phyloP scores from a whole-genome alignment of 2,329 filamentous ascomycete species.

The Venturia asperata region DNA sequence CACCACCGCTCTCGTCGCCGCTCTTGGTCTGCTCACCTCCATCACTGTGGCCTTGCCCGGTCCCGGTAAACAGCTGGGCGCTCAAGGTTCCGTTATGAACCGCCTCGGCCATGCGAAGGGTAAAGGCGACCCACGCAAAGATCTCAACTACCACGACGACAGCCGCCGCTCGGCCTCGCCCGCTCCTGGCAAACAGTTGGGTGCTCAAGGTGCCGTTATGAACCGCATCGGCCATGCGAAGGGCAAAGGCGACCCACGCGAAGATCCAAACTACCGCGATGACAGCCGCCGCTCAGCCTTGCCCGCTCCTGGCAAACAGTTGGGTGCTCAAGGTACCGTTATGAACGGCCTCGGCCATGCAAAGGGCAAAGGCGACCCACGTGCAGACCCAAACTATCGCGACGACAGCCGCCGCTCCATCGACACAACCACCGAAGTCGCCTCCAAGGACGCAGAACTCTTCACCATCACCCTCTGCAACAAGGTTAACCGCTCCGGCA shows the following conservation, averaged over 20 bases:
- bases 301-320: background rate
- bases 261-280: too few species aligned
- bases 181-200: background rate
- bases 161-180: too few species aligned
- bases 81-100: background rate
- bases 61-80: background rate
- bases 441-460: background rate
- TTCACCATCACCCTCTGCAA: background rate
- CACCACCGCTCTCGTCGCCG: background rate
- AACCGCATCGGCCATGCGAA: background rate
- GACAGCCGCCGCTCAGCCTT: too few species aligned
- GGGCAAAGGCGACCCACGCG: background rate
- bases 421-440: background rate
- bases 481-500: background rate
- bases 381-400: background rate
- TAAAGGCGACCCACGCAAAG: too few species aligned
- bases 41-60: background rate
- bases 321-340: background rate
- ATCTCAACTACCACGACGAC: too few species aligned
- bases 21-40: background rate
- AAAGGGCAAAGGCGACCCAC: background rate
- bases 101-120: too few species aligned
- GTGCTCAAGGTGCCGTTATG: background rate
- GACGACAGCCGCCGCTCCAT: background rate
- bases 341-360: background rate